phyloP scores from a whole-genome alignment of 768 basidiomycete genomes.

The Termitomyces sp. region DNA sequence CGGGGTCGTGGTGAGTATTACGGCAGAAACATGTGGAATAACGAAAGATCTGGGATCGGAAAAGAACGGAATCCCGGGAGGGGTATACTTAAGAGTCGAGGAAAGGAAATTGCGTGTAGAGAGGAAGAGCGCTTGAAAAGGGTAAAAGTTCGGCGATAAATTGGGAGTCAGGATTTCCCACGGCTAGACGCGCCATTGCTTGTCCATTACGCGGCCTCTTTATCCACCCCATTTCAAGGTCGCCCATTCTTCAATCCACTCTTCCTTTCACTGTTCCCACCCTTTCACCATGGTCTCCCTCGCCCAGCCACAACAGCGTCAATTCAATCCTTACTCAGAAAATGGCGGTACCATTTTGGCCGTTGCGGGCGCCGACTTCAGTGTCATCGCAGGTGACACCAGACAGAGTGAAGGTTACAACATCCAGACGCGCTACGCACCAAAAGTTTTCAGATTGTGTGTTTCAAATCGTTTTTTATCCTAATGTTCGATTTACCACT shows the following conservation, averaged over 20 bases:
- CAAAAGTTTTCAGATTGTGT: conserved; percentile 92
- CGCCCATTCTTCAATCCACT: conserved; percentile 17
- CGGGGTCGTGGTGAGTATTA: conserved; percentile 18
- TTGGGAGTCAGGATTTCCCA: conserved; percentile 25
- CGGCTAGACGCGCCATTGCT: conserved; percentile 31
- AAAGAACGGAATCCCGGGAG: conserved; percentile 5
- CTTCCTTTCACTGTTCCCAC: conserved; percentile 11
- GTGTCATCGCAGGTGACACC: conserved; percentile 94
- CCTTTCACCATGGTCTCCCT: conserved; percentile 30
- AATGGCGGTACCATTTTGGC: conserved; percentile 97
- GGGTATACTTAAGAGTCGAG: conserved; percentile 5
- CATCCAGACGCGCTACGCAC: conserved; percentile 96
- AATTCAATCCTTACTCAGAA: conserved; percentile 86
- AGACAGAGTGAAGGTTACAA: conserved; percentile 95
- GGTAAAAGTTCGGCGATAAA: conserved; percentile 35
- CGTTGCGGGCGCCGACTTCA: conserved; percentile 90
- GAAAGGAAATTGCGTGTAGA: not conserved
- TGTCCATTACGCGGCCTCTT: conserved; percentile 40
- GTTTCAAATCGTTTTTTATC: conserved; percentile 21
- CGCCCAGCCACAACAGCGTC: conserved; percentile 42
- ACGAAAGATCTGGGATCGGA: conserved; percentile 9
- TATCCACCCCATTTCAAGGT: conserved; percentile 21
- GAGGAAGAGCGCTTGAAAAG: conserved; percentile 13
- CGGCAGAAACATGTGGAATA: conserved; percentile 4
- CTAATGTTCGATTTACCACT: not conserved